Conservation (phyloP, 2,329 filamentous ascomycete genomes). For the Cercospora zeae-maydis region DNA sequence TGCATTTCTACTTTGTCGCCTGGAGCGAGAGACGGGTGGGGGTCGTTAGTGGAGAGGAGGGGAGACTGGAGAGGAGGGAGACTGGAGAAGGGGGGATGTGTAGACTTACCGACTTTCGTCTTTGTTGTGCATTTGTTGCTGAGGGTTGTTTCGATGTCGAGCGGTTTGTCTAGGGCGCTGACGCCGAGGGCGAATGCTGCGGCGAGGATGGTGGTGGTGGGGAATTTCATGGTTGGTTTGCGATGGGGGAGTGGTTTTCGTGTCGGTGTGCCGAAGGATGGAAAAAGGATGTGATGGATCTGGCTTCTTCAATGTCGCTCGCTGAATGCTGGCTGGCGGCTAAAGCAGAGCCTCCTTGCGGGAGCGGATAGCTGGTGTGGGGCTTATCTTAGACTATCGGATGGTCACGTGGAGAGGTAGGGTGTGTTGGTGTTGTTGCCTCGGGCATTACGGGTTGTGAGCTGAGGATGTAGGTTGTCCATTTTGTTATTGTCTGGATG, state of each 20-base stretch:
- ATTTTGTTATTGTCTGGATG: no score
- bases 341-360: no score
- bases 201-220: slow-evolving; percentile 32
- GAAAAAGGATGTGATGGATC: no score
- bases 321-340: no score
- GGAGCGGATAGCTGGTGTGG: no score
- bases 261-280: no score
- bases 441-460: no score
- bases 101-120: slow-evolving; percentile 45
- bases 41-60: no score
- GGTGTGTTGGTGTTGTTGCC: neutral
- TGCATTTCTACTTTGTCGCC: slow-evolving; percentile 83
- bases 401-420: no score
- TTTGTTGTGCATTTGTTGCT: slow-evolving; percentile 65
- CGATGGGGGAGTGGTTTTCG: no score
- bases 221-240: slow-evolving; percentile 42
- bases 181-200: slow-evolving; percentile 50
- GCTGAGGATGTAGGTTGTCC: neutral
- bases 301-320: no score
- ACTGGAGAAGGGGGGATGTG: neutral
- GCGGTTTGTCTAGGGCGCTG: slow-evolving; percentile 48
- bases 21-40: slow-evolving; percentile 18
- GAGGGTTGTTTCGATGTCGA: slow-evolving; percentile 74
- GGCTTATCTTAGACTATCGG: no score
- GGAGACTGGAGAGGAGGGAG: neutral